These are phyloP conservation scores for Crucihimalaya himalaica DNA, from an alignment of 345 rosid species.

Conservation along the genomic window DNA sequence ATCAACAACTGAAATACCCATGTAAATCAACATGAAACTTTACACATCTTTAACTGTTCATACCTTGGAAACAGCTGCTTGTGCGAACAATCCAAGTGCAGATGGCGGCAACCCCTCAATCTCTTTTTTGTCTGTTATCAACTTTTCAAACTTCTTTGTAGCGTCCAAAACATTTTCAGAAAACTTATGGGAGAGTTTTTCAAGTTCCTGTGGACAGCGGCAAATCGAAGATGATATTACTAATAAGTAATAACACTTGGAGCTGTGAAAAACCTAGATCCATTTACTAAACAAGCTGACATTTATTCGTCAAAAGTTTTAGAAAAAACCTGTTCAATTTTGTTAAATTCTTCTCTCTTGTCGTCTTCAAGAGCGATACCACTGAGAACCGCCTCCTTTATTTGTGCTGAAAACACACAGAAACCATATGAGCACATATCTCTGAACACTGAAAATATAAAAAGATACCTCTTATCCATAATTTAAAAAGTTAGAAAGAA, in stretches of 20 bases:
- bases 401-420: conserved; percentile 56
- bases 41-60: conserved; percentile 9
- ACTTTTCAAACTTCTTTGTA: conserved; percentile 86
- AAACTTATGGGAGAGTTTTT: conserved; percentile 75
- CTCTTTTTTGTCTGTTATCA: conserved; percentile 75
- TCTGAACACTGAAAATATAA: background rate
- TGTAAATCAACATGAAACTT: conserved; percentile 7
- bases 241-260: background rate
- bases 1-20: conserved; percentile 12
- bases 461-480: background rate
- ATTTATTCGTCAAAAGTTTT: background rate
- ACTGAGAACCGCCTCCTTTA: conserved; percentile 86
- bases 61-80: conserved; percentile 89
- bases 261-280: conserved; percentile 2
- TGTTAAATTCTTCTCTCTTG: conserved; percentile 85
- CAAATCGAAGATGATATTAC: background rate
- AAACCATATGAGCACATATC: conserved; percentile 23
- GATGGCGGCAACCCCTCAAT: conserved; percentile 93
- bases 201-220: conserved; percentile 59
- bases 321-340: conserved; percentile 80
- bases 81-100: conserved; percentile 87
- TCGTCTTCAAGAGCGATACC: conserved; percentile 94
- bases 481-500: background rate
- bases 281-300: conserved; percentile 12
- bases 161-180: conserved; percentile 88